These are phyloP conservation scores for Linum tenue DNA, from an alignment of 345 rosid species.

Conservation along the genomic window DNA sequence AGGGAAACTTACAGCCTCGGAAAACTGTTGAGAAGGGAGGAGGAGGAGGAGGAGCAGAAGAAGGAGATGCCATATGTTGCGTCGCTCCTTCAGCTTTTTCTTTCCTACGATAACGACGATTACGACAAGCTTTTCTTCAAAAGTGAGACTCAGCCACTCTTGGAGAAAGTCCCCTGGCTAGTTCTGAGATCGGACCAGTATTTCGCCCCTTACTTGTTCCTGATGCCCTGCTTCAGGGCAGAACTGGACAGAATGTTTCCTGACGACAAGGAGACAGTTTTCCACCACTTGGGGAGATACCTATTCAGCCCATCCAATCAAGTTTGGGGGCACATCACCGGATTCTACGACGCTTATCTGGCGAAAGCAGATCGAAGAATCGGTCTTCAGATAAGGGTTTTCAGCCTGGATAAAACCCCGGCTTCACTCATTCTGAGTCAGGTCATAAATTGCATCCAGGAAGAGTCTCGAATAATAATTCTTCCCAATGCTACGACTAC, in stretches of 20 bases:
- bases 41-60: too few species aligned
- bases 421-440: slow-evolving; percentile 8
- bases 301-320: slow-evolving; percentile 22
- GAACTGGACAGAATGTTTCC: slow-evolving; percentile 16
- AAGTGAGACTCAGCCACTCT: slow-evolving; percentile 6
- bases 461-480: background rate
- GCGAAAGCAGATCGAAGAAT: slow-evolving; percentile 15
- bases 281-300: slow-evolving; percentile 21
- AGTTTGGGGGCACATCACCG: slow-evolving; percentile 17
- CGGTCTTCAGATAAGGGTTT: slow-evolving; percentile 20
- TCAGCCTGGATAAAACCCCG: background rate
- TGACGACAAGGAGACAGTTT: slow-evolving; percentile 16
- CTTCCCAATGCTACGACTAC: slow-evolving; percentile 3
- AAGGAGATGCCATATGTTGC: background rate
- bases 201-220: slow-evolving; percentile 17
- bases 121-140: slow-evolving; percentile 13
- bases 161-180: slow-evolving; percentile 16
- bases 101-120: background rate
- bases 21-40: background rate
- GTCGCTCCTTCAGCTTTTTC: slow-evolving; percentile 2
- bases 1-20: background rate
- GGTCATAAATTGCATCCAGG: slow-evolving; percentile 6
- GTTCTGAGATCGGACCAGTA: slow-evolving; percentile 21
- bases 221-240: slow-evolving; percentile 10
- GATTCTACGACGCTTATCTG: slow-evolving; percentile 17